Evolutionary conservation across 2,329 filamentous ascomycete genomes (phyloP), one percentile per base, ranked within the genome.

Genomic region (Cercospora brassicicola): DNA sequence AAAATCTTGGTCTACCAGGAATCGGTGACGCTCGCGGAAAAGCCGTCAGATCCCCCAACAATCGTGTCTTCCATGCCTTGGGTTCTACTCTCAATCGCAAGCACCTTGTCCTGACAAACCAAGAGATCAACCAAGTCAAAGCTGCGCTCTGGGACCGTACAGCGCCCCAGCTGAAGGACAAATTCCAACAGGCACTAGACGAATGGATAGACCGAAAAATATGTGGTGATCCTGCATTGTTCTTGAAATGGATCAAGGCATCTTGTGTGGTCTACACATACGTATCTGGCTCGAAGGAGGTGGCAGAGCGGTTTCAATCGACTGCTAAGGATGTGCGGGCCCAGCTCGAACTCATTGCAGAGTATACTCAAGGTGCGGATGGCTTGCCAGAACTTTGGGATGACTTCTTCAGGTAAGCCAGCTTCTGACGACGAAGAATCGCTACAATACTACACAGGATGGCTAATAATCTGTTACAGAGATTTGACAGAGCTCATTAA

Each of bases 201-300:
- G n/a, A 48, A 8, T 62, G 60, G 60, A 18, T 62, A 26, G 23
- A 51, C 11, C 23, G 42, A 23, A n/a, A 26, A 13, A 42, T 30
- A n/a, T 51, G 45, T 26, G 28, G n/a, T 15, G 55, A 62, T 62
- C 60, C 60, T 15, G 30, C 23, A 15, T 18, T 48, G 45, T 51
- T 62, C 30, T 33, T 62, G 39, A 62, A 62, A 26, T 51, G 20
- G 20, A 30, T 62, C 33, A 62, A 55, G 42, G 60, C 60, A 5
- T 10, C 60, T 9, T 15, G 60, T 8, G 39, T 42, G 13, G 60
- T 62, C n/a, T 62, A 48, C n/a, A 48, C 11, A 26, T 62, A 62
- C 31, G 20, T 51, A 7, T 15, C 39, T 8, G 36, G 51, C 4
- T 20, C 45, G 10, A 33, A 18, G 13, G 39, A 48, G 13, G 60